Evolutionary conservation across 2,329 filamentous ascomycete species (phyloP).

Genomic region (Leptographium wingfieldii): DNA sequence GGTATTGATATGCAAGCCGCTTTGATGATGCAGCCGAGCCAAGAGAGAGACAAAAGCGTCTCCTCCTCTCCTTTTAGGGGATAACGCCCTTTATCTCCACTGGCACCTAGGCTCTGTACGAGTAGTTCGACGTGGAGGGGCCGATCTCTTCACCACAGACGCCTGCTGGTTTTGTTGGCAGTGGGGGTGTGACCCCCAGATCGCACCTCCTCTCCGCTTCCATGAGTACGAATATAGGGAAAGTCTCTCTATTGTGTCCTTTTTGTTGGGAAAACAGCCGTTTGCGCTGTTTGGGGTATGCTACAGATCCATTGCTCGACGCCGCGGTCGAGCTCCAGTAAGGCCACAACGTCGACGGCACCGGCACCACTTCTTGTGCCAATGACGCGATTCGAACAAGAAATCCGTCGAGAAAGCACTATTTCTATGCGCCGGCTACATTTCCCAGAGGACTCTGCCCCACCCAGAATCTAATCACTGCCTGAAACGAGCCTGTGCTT

Average conservation of each 20-base stretch:
- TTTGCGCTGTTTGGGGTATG: neutral
- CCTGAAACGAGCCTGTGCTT: neutral
- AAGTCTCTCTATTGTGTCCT: neutral
- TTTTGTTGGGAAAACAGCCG: neutral
- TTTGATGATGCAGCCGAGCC: neutral
- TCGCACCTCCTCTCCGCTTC: neutral
- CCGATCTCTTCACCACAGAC: neutral
- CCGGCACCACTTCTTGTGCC: neutral
- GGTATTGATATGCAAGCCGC: neutral
- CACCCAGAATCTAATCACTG: neutral
- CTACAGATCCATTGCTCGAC: neutral
- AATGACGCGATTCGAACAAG: neutral
- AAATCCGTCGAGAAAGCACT: neutral
- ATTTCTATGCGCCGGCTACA: neutral
- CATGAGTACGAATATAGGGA: neutral
- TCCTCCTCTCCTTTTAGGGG: neutral
- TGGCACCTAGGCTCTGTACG: neutral
- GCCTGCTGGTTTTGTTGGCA: neutral
- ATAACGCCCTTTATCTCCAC: neutral
- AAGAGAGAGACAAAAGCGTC: neutral
- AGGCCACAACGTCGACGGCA: neutral
- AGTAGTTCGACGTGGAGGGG: neutral
- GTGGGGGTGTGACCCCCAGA: neutral
- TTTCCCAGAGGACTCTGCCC: neutral
- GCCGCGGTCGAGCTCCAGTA: neutral